phyloP scores from a whole-genome alignment of 2,329 filamentous ascomycete genomes.

The Trichoderma citrinoviride region DNA sequence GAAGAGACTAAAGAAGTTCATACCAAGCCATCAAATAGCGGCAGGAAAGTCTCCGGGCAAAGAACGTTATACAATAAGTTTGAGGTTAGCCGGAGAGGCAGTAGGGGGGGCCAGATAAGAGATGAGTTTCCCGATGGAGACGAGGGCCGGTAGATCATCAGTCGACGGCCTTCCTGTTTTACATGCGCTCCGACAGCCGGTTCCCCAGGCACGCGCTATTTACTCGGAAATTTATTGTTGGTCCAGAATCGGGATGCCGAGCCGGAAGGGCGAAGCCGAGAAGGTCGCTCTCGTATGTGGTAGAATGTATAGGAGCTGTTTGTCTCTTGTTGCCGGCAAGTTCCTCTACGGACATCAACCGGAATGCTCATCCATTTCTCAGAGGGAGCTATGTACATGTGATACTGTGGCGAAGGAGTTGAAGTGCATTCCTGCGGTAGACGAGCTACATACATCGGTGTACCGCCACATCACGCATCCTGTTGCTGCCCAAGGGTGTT shows the following conservation, averaged over 20 bases:
- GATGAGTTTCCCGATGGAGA: conserved; percentile 20
- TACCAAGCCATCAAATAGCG: background rate
- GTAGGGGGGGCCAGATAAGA: background rate
- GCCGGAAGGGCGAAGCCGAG: background rate
- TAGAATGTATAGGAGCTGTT: background rate
- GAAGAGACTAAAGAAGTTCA: background rate
- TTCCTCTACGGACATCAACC: background rate
- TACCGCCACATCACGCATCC: background rate
- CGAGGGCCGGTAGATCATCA: background rate
- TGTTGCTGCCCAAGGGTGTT: background rate
- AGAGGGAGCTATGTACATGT: too few relatives aligned
- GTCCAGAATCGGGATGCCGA: background rate
- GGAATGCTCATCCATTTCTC: background rate
- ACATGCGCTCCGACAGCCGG: background rate
- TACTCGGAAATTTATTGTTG: background rate
- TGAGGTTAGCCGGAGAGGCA: background rate
- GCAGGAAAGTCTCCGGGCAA: background rate
- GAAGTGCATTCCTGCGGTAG: too few relatives aligned
- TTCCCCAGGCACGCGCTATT: background rate
- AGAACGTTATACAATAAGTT: background rate
- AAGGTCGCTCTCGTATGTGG: background rate
- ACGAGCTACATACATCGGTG: background rate
- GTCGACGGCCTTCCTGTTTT: conserved; percentile 6
- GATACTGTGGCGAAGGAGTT: background rate
- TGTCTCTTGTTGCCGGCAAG: background rate